Evolutionary conservation across 768 basidiomycete species (phyloP), one percentile per base, ranked within the genome.

Genomic region (Kwoniella sp.): DNA sequence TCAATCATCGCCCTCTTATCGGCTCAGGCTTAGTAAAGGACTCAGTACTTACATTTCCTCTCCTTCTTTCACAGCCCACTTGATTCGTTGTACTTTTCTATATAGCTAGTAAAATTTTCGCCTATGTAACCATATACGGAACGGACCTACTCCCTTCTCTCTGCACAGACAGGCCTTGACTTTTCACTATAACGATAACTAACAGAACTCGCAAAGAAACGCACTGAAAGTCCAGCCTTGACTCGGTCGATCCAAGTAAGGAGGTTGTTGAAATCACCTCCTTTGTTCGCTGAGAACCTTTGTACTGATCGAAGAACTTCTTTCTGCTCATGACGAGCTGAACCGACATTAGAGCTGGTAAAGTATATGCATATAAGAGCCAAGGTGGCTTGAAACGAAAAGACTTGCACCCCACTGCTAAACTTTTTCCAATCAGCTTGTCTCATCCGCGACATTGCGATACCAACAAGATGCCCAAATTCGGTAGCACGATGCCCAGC

Each of bases 401-500:
- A n/a, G n/a, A n/a, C n/a, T n/a, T n/a, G n/a, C n/a, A n/a, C n/a
- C n/a, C n/a, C n/a, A n/a, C n/a, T n/a, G n/a, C n/a, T n/a, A n/a
- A n/a, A n/a, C n/a, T n/a, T n/a, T n/a, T n/a, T n/a, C n/a, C n/a
- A n/a, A n/a, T n/a, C n/a, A n/a, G n/a, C n/a, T n/a, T n/a, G n/a
- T n/a, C n/a, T n/a, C n/a, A n/a, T n/a, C n/a, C n/a, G n/a, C n/a
- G n/a, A n/a, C n/a, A n/a, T n/a, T n/a, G n/a, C n/a, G n/a, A n/a
- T n/a, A n/a, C n/a, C n/a, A n/a, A 15, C 40, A 47, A 51, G n/a
- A 66, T 55, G 54, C 61, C 49, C 25, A 53, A 36, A 44, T 62
- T 65, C 64, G 48, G 30, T 46, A 58, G 40, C 29, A 37, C 51
- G 3, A 26, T 60, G 27, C 66, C 68, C 6, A 65, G 64, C 25